phyloP scores from a whole-genome alignment of 108 stramenopile genomes.

The Cyclotella atomus region DNA sequence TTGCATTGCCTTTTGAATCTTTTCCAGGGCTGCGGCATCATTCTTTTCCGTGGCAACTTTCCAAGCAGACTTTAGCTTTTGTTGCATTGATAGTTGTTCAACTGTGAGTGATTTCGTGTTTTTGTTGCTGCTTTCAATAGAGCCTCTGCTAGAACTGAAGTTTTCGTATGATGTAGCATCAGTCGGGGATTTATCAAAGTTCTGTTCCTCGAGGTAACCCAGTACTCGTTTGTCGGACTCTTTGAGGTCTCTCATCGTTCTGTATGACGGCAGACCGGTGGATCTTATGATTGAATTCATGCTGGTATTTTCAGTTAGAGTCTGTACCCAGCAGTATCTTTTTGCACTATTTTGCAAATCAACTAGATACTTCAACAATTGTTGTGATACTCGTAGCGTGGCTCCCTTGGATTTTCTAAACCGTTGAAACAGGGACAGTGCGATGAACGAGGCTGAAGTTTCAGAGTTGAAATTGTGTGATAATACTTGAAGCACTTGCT shows the following conservation, averaged over 20 bases:
- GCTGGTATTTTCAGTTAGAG: neutral
- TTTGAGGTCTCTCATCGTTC: constrained; percentile 25
- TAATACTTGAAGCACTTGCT: constrained; percentile 33
- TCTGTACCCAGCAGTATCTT: constrained; percentile 35
- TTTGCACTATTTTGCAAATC: constrained; percentile 22
- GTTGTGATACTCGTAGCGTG: constrained; percentile 18
- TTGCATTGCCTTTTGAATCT: constrained; percentile 50
- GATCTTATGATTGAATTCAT: constrained; percentile 9
- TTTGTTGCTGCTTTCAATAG: neutral
- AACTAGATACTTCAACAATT: constrained; percentile 15
- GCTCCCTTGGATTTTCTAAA: constrained; percentile 23
- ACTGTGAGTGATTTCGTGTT: constrained; percentile 32
- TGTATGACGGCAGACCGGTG: constrained; percentile 23
- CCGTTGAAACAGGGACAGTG: constrained; percentile 37
- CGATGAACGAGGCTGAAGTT: constrained; percentile 41
- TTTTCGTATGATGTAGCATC: neutral
- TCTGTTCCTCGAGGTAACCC: constrained; percentile 5
- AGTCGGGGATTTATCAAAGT: constrained; percentile 9
- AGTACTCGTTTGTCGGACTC: constrained; percentile 32
- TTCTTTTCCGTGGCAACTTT: constrained; percentile 40
- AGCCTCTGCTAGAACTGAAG: too few relatives aligned
- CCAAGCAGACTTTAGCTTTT: constrained; percentile 41
- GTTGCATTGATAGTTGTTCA: constrained; percentile 42
- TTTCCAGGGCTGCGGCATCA: constrained; percentile 36
- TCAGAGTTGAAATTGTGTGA: constrained; percentile 37